These are phyloP conservation scores for Gossypium trilobum DNA, from an alignment of 441 rosid species.

Conservation along the genomic window DNA sequence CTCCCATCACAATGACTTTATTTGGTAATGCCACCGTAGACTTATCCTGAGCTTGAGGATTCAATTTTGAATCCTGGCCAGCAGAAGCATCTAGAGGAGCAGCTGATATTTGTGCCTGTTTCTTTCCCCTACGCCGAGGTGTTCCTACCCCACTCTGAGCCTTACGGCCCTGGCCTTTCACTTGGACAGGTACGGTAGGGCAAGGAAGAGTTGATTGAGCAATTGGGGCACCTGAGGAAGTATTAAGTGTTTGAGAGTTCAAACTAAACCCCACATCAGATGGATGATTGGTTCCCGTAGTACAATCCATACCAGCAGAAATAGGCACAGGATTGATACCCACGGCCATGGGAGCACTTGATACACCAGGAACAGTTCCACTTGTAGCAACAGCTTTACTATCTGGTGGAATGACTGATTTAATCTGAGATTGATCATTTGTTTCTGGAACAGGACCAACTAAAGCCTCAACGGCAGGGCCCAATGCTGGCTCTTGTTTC, in stretches of 20 bases:
- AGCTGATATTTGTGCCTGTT: constrained; percentile 32
- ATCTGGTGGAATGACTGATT: constrained; percentile 17
- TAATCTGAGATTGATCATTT: constrained; percentile 28
- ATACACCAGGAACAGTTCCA: constrained; percentile 20
- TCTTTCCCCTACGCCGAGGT: constrained; percentile 68
- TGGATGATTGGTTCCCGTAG: constrained; percentile 23
- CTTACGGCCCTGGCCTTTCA: constrained; percentile 46
- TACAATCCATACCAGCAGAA: constrained; percentile 24
- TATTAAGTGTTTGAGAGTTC: constrained; percentile 26
- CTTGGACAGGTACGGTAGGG: constrained; percentile 29
- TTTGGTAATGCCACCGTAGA: constrained; percentile 22
- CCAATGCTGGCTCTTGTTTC: constrained; percentile 32
- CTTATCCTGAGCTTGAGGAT: constrained; percentile 24
- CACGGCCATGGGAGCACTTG: constrained; percentile 24
- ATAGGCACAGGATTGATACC: constrained; percentile 22
- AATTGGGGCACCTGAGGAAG: constrained; percentile 25
- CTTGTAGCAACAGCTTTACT: constrained; percentile 16
- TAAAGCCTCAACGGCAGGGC: constrained; percentile 26
- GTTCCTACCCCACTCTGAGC: constrained; percentile 44
- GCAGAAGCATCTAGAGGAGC: constrained; percentile 43
- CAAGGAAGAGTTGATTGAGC: constrained; percentile 25
- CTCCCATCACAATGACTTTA: constrained; percentile 21
- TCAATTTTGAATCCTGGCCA: constrained; percentile 35
- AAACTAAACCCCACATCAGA: constrained; percentile 27
- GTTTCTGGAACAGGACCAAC: constrained; percentile 27